phyloP scores from a whole-genome alignment of 202 grass and related monocot species.

The Bolboschoenoplectus hybrid region DNA sequence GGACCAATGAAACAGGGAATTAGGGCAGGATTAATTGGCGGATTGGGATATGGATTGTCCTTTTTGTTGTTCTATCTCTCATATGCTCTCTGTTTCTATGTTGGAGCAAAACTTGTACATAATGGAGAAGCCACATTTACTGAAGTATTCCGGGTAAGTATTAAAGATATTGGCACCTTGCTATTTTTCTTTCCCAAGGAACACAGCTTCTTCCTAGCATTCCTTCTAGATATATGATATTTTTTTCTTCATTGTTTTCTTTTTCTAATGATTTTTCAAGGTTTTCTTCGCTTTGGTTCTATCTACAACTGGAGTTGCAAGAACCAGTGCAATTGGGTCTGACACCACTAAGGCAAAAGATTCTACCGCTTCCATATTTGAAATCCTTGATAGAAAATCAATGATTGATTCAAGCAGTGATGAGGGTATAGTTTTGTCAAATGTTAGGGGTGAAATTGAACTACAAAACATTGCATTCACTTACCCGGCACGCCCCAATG shows the following conservation, averaged over 20 bases:
- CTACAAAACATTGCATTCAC: constrained; percentile 66
- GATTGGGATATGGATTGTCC: constrained; percentile 75
- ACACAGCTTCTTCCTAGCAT: background rate
- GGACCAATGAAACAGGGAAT: constrained; percentile 65
- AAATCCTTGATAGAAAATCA: constrained; percentile 64
- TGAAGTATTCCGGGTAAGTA: constrained; percentile 73
- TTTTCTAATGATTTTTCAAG: constrained; percentile 31
- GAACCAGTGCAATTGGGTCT: constrained; percentile 63
- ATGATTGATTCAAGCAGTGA: constrained; percentile 68
- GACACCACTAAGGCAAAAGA: constrained; percentile 67
- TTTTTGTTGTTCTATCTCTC: constrained; percentile 61
- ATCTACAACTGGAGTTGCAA: constrained; percentile 53
- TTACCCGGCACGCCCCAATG: constrained; percentile 58
- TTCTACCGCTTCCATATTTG: constrained; percentile 64
- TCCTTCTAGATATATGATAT: background rate
- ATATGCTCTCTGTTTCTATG: constrained; percentile 81
- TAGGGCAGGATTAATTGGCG: constrained; percentile 64
- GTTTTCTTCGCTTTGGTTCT: constrained; percentile 85
- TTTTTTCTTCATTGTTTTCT: background rate
- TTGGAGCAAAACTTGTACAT: constrained; percentile 72
- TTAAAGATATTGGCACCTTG: background rate
- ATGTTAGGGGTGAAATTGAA: constrained; percentile 52
- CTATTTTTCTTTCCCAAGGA: background rate
- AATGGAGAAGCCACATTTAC: constrained; percentile 71
- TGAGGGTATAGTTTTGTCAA: constrained; percentile 49